Base-by-base conservation (phyloP, 306 rosid genomes). In the Castanea sativa region DNA sequence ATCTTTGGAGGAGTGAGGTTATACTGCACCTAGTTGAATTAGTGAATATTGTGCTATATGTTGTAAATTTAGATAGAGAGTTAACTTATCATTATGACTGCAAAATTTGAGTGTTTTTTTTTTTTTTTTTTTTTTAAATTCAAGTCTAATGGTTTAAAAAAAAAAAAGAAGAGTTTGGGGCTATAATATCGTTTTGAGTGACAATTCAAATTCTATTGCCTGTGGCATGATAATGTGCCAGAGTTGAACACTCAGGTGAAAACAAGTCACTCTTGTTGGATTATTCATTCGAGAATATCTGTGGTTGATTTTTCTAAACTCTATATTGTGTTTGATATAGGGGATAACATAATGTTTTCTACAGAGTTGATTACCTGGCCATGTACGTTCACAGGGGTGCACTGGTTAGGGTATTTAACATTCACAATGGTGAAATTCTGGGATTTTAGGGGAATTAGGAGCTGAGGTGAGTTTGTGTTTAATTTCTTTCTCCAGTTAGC, bases 301-400 rank as follows among this genome's bases (percentile, higher is more conserved):
- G 53, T 49, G 53, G 16, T 49, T 49, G 53, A 49, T 49, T 49
- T 10, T 49, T 49, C 15, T 38, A 8, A 38, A 49, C 53, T 16
- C 70, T 64, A 64, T 16, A 16, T 16, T 30, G 12, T 61, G 27
- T 59, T 61, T 13, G 1, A 61, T 61, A 23, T 13, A 27, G 29
- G 16, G n/a, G 18, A 61, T 61, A 49, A 49, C 53, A 49, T 49
- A 30, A 27, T 61, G 68, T 60, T 60, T 60, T 60, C 68, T 60
- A 60, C 68, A 61, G 35, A 61, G 38, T 61, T 61, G 68, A 29
- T 61, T 61, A 61, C 68, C 68, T 29, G 68, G 68, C 68, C 33
- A 27, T 61, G n/a, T 13, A 61, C 18, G 13, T 27, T 27, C 5
- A 6, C 38, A 25, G 33, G 68, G 68, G 15, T 61, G 68, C 38